These are phyloP conservation scores for Datura wrightii DNA, from an alignment of 257 asterid species.

Conservation along the genomic window DNA sequence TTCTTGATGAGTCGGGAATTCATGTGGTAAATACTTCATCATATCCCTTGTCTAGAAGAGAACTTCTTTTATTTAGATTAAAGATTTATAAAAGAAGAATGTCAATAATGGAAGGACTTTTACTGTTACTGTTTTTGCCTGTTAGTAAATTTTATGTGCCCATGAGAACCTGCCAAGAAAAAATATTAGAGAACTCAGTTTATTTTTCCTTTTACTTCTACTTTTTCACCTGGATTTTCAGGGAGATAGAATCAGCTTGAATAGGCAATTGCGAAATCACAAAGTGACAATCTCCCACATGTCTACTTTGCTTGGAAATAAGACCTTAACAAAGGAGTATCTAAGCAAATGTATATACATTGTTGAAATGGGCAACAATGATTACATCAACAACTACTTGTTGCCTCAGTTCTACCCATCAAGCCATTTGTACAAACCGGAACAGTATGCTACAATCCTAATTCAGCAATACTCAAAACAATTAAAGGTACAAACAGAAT, in stretches of 20 bases:
- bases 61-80: background rate
- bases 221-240: background rate
- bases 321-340: slow-evolving; percentile 38
- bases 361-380: slow-evolving; percentile 60
- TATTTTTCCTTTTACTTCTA: background rate
- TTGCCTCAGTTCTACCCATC: slow-evolving; percentile 55
- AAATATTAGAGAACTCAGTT: too few species aligned
- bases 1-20: slow-evolving; percentile 24
- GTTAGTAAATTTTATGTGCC: background rate
- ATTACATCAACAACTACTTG: slow-evolving; percentile 70
- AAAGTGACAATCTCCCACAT: slow-evolving; percentile 7
- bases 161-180: background rate
- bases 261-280: slow-evolving; percentile 37
- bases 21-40: slow-evolving; percentile 20
- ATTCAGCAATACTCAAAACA: slow-evolving; percentile 28
- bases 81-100: too few species aligned
- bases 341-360: slow-evolving; percentile 64
- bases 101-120: background rate
- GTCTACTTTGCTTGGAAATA: slow-evolving; percentile 41
- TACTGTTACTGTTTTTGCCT: background rate
- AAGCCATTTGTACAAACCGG: slow-evolving; percentile 34
- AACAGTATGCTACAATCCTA: slow-evolving; percentile 27
- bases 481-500: slow-evolving; percentile 21
- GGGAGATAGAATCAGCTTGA: slow-evolving; percentile 40
- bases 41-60: background rate